A percentile compares a stretch with the other conserved stretches of the same genome.
Evolutionary conservation across 176 grass and related monocot genomes (phyloP).

Genomic region (Chrysopogon serrulatus): DNA sequence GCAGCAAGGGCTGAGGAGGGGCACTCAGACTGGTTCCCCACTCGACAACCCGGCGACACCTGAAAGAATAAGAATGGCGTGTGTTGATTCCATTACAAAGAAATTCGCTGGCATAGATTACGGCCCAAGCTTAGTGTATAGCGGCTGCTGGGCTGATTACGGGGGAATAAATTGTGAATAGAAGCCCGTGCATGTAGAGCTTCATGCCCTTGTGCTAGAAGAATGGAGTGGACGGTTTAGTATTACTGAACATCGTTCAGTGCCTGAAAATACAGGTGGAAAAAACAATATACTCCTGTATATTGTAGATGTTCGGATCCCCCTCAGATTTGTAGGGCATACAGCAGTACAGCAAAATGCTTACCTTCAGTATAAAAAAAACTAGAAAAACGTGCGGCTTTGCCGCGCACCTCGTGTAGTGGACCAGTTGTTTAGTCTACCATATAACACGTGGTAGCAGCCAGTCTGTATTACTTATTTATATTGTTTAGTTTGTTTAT

Average conservation of each 20-base stretch:
- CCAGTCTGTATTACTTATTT: no score
- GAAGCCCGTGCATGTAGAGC: not conserved
- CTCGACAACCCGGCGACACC: slow-evolving; percentile 88
- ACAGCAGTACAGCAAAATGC: not conserved
- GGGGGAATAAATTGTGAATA: not conserved
- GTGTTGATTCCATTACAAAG: slow-evolving; percentile 72
- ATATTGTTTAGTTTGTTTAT: no score
- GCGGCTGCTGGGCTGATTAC: not conserved
- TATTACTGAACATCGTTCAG: not conserved
- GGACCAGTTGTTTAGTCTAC: no score
- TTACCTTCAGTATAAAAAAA: not conserved
- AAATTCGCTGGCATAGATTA: slow-evolving; percentile 58
- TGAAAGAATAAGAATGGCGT: slow-evolving; percentile 93
- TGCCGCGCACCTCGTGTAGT: no score
- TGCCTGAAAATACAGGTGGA: not conserved
- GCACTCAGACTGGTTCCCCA: slow-evolving; percentile 69
- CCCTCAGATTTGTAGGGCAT: not conserved
- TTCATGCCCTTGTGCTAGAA: not conserved
- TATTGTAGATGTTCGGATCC: not conserved
- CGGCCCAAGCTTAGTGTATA: slow-evolving; percentile 84
- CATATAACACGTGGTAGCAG: no score
- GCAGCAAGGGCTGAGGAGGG: slow-evolving; percentile 70
- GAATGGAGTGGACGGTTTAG: not conserved
- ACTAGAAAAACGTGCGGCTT: no score
- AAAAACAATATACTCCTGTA: not conserved